Conservation (phyloP, 2,329 filamentous ascomycete species). For the Penicillium sp. region DNA sequence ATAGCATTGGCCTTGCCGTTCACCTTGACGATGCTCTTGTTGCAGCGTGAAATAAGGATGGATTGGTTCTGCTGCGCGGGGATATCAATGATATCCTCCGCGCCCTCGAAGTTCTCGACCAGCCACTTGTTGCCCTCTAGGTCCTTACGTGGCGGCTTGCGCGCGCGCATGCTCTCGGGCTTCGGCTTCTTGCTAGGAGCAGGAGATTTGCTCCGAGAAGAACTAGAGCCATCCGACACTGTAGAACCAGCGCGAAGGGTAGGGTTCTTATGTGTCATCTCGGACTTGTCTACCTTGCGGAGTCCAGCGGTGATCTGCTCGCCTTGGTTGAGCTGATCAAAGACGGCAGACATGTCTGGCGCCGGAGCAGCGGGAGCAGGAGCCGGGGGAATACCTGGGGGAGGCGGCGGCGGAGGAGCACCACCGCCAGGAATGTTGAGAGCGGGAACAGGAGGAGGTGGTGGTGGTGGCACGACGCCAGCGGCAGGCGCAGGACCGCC, state of each 20-base stretch:
- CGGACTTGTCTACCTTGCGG: slow-evolving; percentile 86
- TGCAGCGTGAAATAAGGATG: slow-evolving; percentile 87
- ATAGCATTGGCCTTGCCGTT: slow-evolving; percentile 96
- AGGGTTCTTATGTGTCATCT: slow-evolving; percentile 99
- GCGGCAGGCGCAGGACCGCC: slow-evolving; percentile 38
- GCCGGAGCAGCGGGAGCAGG: slow-evolving; percentile 48
- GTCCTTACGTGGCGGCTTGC: slow-evolving; percentile 76
- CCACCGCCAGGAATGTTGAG: slow-evolving; percentile 53
- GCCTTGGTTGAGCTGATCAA: slow-evolving; percentile 86
- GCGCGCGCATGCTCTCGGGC: slow-evolving; percentile 77
- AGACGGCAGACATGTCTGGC: slow-evolving; percentile 78
- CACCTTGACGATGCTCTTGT: slow-evolving; percentile 83
- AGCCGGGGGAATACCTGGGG: slow-evolving; percentile 60
- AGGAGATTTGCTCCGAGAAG: slow-evolving; percentile 67
- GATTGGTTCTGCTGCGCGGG: slow-evolving; percentile 80
- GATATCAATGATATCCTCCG: slow-evolving; percentile 71
- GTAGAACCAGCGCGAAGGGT: slow-evolving; percentile 70
- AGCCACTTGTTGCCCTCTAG: slow-evolving; percentile 91
- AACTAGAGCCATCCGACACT: slow-evolving; percentile 60
- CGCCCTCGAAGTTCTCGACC: slow-evolving; percentile 88
- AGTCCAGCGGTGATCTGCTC: slow-evolving; percentile 82
- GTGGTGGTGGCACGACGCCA: slow-evolving; percentile 45
- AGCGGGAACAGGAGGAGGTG: slow-evolving; percentile 49
- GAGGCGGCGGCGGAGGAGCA: slow-evolving; percentile 65
- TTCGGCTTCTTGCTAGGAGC: slow-evolving; percentile 85